phyloP scores from a whole-genome alignment of 176 grass and related monocot genomes.

The Lolium rigidum region DNA sequence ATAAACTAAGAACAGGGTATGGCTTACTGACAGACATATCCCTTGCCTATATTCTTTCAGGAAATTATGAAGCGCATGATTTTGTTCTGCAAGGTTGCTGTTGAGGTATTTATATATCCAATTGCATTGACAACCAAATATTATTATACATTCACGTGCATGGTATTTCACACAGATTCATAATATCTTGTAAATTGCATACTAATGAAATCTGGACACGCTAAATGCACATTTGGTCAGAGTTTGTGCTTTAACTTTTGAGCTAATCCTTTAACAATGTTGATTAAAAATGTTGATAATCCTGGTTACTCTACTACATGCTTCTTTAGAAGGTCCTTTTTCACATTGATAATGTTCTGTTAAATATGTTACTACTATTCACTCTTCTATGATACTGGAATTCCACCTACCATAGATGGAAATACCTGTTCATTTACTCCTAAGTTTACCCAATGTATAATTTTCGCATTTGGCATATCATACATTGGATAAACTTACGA shows the following conservation, averaged over 20 bases:
- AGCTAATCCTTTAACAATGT: too few species aligned
- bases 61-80: conserved; percentile 94
- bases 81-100: conserved; percentile 94
- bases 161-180: not conserved
- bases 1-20: conserved; percentile 16
- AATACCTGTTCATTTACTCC: not conserved
- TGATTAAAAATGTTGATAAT: too few species aligned
- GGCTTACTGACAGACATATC: conserved; percentile 10
- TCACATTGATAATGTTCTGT: not conserved
- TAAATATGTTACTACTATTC: not conserved
- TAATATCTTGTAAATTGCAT: conserved; percentile 41
- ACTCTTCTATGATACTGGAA: not conserved
- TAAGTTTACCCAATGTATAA: not conserved
- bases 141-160: not conserved
- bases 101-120: conserved; percentile 71
- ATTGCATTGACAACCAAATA: not conserved
- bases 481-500: not conserved
- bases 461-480: not conserved
- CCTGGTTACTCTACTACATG: not conserved
- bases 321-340: not conserved
- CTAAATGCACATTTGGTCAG: not conserved
- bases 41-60: conserved; percentile 41
- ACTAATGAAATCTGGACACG: not conserved
- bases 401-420: not conserved
- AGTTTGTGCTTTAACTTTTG: not conserved